Evolutionary conservation across 1,139 yeast genomes (phyloP), one percentile per base, ranked within the genome.

Genomic region (Saccharomyces pastorianus): DNA sequence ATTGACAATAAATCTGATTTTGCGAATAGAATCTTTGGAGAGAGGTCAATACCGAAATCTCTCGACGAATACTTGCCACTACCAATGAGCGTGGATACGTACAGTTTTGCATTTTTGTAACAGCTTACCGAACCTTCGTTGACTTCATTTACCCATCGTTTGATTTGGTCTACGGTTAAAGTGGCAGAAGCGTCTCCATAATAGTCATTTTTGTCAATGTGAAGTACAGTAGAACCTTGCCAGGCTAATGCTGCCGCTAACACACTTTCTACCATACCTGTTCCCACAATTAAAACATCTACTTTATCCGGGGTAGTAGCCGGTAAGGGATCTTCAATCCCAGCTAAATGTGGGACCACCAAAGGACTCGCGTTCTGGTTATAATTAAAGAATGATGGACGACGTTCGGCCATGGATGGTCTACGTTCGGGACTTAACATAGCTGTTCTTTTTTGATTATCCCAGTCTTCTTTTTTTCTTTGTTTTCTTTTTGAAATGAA

Each of bases 201-300:
- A 69, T 87, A 85, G 42, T 81, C 78, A 64, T 88, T 85, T 54
- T 82, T 76, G 69, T 93, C 99, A 49, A 93, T 82, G 69, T 93
- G 99, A 53, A 93, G 76, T 17, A 93, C 97, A 59, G 79, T 83
- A 17, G 93, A 84, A 13, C 98, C 98, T 65, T 89, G 96, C 98
- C 99, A 93, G 14, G 97, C 86, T 54, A 93, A 76, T 0, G 98
- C 93, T 3, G 98, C 96, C 0, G 98, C 96, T 54, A 91, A 73
- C 13, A 95, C 84, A 62, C 90, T 82, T 70, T 95, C 96, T 3
- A 84, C 84, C 49, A 95, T 76, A 1, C 98, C 98, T 0, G 99
- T 93, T 38, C 99, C 99, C 61, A 87, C 79, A 55, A 93, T 85
- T 49, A 93, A 77, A 27, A 93, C 96, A 66, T 93, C 99, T 64